Conservation (phyloP, 306 rosid species). For the Hippophae tibetana region DNA sequence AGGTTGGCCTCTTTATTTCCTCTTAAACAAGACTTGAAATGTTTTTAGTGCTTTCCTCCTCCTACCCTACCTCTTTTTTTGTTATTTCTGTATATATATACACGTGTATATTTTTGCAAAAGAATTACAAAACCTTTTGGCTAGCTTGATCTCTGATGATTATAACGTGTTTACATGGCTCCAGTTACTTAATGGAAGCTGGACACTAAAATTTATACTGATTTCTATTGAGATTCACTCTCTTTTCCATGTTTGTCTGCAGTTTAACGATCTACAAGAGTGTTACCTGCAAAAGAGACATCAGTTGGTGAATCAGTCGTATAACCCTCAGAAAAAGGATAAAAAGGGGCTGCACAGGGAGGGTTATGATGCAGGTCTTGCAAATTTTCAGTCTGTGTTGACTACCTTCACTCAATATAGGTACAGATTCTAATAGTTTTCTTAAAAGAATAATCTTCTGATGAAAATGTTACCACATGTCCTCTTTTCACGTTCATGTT, state of each 20-base stretch:
- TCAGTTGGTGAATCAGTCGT: conserved; percentile 50
- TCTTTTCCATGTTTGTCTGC: conserved; percentile 25
- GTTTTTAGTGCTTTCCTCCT: background rate
- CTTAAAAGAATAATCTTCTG: background rate
- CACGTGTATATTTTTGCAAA: too few relatives aligned
- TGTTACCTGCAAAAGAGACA: conserved; percentile 92
- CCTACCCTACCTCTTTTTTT: background rate
- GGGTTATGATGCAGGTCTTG: conserved; percentile 77
- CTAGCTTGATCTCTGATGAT: background rate
- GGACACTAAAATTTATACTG: conserved; percentile 10
- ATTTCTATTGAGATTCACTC: conserved; percentile 8
- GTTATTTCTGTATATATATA: background rate
- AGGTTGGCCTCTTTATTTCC: conserved; percentile 31
- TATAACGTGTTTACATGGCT: background rate
- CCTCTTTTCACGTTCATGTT: background rate
- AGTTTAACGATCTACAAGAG: conserved; percentile 93
- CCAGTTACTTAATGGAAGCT: conserved; percentile 3
- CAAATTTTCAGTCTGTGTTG: conserved; percentile 81
- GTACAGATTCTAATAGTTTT: conserved; percentile 31
- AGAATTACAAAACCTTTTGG: too few relatives aligned
- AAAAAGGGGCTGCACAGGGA: conserved; percentile 50
- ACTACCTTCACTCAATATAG: conserved; percentile 84
- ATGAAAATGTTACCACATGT: background rate
- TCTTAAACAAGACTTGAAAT: conserved; percentile 6
- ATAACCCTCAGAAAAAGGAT: conserved; percentile 50